Conservation (phyloP, 768 basidiomycete genomes). For the Termitomyces sp. region DNA sequence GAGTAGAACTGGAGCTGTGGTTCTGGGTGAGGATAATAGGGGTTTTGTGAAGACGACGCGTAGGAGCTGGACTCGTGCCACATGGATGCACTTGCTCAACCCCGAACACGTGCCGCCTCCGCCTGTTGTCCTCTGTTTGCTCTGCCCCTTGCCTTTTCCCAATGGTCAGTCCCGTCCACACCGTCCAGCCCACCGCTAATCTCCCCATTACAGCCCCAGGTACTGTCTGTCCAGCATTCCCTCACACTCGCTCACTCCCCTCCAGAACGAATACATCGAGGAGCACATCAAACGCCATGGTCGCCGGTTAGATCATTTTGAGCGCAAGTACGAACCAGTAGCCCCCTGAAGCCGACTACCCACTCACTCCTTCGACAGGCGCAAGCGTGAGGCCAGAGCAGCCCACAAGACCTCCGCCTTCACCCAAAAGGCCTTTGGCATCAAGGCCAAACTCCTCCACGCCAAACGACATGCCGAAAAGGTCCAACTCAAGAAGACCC, state of each 20-base stretch:
- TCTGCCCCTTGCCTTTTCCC: conserved; percentile 25
- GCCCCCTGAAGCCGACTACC: not conserved
- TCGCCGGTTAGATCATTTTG: conserved; percentile 92
- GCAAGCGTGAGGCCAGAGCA: conserved; percentile 80
- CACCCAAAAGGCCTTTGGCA: conserved; percentile 93
- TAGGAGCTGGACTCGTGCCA: conserved; percentile 76
- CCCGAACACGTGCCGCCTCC: too few species aligned
- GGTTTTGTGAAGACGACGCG: conserved; percentile 58
- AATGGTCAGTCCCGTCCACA: conserved; percentile 38
- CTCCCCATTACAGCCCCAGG: conserved; percentile 59
- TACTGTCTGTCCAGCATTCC: not conserved
- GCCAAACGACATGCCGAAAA: conserved; percentile 96
- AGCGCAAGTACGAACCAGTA: conserved; percentile 73
- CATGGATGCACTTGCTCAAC: conserved; percentile 48
- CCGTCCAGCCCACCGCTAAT: conserved; percentile 6
- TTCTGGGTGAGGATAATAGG: conserved; percentile 58
- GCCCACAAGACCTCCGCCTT: conserved; percentile 74
- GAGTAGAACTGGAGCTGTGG: conserved; percentile 78
- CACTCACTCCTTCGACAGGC: conserved; percentile 41
- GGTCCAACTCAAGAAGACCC: conserved; percentile 98
- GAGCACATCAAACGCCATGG: conserved; percentile 98
- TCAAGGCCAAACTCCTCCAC: conserved; percentile 98
- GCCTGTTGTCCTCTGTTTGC: conserved; percentile 32
- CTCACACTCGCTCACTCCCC: not conserved
- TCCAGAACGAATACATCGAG: conserved; percentile 98